A percentile compares a stretch with the other conserved stretches of the same genome.
Conservation (phyloP, 768 basidiomycete genomes). For the Termitomyces bulborhizus region DNA sequence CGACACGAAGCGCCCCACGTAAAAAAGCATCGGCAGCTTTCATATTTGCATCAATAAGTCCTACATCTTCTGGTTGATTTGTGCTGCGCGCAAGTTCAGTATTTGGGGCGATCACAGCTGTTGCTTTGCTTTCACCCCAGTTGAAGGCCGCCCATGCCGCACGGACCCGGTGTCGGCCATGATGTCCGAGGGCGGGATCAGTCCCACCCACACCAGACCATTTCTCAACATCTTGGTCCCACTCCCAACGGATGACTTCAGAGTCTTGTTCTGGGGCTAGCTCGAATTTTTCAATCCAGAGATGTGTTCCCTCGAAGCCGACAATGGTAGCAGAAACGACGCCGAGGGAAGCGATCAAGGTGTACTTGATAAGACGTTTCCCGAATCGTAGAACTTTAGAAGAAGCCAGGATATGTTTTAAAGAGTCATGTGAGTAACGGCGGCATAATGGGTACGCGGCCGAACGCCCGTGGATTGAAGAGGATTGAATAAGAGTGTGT, state of each 20-base stretch:
- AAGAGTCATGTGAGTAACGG: conserved; percentile 19
- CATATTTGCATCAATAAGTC: conserved; percentile 48
- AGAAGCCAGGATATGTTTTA: conserved; percentile 16
- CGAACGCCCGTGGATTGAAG: conserved; percentile 6
- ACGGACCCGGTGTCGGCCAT: conserved; percentile 55
- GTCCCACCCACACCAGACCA: conserved; percentile 69
- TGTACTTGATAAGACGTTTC: conserved; percentile 42
- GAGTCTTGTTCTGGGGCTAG: conserved; percentile 41
- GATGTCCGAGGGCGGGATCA: conserved; percentile 61
- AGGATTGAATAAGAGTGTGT: conserved; percentile 1
- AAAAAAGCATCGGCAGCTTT: conserved; percentile 51
- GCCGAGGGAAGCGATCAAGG: conserved; percentile 36
- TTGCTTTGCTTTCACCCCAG: conserved; percentile 47
- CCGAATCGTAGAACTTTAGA: conserved; percentile 32
- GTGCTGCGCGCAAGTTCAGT: conserved; percentile 27
- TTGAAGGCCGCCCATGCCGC: conserved; percentile 68
- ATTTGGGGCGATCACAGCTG: conserved; percentile 31
- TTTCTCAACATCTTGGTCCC: conserved; percentile 55
- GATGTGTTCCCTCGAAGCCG: conserved; percentile 51
- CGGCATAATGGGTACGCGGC: conserved; percentile 11
- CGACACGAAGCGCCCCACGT: conserved; percentile 39
- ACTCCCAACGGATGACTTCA: conserved; percentile 56
- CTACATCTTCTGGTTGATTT: conserved; percentile 28
- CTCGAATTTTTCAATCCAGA: conserved; percentile 58
- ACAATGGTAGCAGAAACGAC: conserved; percentile 39